phyloP scores from a whole-genome alignment of 1,284 basidiomycete genomes.

The Trametes polyzona region DNA sequence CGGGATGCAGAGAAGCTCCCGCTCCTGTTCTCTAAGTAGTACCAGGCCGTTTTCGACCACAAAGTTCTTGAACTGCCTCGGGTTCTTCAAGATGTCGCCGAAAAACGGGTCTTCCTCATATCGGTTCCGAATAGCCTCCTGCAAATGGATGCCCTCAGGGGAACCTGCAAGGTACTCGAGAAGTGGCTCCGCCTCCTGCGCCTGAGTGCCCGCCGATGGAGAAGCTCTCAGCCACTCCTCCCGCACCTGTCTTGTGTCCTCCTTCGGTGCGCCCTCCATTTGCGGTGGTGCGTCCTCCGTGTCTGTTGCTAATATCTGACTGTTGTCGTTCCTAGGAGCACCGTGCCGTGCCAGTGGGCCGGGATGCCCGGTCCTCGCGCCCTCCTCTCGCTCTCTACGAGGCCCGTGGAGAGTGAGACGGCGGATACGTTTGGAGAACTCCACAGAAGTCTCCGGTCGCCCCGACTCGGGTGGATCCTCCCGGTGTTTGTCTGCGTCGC shows the following conservation, averaged over 20 bases:
- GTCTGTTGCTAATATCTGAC: not conserved
- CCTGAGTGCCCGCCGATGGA: not conserved
- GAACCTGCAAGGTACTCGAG: not conserved
- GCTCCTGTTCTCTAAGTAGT: slow-evolving; percentile 12
- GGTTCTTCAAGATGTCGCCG: slow-evolving; percentile 9
- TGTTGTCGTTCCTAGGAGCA: not conserved
- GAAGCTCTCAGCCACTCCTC: too few species aligned
- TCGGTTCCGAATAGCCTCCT: slow-evolving; percentile 8
- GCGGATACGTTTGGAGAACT: slow-evolving; percentile 14
- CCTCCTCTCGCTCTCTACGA: slow-evolving; percentile 10
- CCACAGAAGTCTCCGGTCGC: slow-evolving; percentile 8
- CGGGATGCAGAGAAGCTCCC: slow-evolving; percentile 31
- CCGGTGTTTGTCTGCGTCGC: not conserved
- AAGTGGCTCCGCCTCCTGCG: not conserved
- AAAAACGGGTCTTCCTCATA: slow-evolving; percentile 19
- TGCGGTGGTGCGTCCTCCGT: not conserved
- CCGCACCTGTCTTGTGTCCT: not conserved
- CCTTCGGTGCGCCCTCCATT: not conserved
- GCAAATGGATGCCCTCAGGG: slow-evolving; percentile 19
- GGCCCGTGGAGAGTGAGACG: slow-evolving; percentile 15
- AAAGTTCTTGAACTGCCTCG: slow-evolving; percentile 27
- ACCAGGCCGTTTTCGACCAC: slow-evolving; percentile 22
- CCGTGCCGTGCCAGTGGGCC: not conserved
- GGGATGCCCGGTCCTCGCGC: not conserved
- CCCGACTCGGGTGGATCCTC: slow-evolving; percentile 3